Base-by-base conservation (phyloP, 768 basidiomycete species). In the Pisolithus tinctorius region DNA sequence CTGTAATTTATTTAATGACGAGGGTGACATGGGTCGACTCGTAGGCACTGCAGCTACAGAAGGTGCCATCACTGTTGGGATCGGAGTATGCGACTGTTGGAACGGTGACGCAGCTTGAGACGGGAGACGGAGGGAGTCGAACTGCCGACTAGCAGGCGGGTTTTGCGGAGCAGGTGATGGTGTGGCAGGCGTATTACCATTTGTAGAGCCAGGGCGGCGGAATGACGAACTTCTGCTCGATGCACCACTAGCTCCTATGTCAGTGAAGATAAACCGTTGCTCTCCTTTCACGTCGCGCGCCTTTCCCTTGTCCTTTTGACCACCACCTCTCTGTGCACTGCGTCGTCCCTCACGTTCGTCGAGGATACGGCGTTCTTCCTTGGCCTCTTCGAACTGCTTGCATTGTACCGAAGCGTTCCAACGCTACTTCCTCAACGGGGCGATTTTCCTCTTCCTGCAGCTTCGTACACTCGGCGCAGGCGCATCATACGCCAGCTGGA, bases 401-500 rank as follows among this genome's bases (percentile, higher is more conserved):
- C 23, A 94, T 66, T 3, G 81, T 83, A 4, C 88, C 92, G 60
- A 96, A 98, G 5, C 93, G 81, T 53, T 98, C 95, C 11, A 89
- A 57, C 0, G 87, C 95, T 29, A 98, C 79, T 52, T 93, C 80
- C 57, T 90, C 85, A 10, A 91, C 64, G 0, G 82, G 63, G 4
- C 74, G 69, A 5, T 80, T 79, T 66, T 94, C 92, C 61, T 97
- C 94, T 52, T 91, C 84, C 0, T n/a, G 88, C 92, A 3, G 88
- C 79, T 64, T 98, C 95, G 62, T 91, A 94, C 1, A 92, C 86
- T 14, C 89, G 79, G 38, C 84, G 81, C 0, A 99, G 80, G 59
- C 93, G 92, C 84, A 90, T 93, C 96, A 98, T 98, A 14, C 96
- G 84, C 95, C 96, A 99, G 63, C 83, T 84, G 2, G 91, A 92